phyloP scores from a whole-genome alignment of 1,139 yeast species.

The Yamadazyma spencermartinsiae region DNA sequence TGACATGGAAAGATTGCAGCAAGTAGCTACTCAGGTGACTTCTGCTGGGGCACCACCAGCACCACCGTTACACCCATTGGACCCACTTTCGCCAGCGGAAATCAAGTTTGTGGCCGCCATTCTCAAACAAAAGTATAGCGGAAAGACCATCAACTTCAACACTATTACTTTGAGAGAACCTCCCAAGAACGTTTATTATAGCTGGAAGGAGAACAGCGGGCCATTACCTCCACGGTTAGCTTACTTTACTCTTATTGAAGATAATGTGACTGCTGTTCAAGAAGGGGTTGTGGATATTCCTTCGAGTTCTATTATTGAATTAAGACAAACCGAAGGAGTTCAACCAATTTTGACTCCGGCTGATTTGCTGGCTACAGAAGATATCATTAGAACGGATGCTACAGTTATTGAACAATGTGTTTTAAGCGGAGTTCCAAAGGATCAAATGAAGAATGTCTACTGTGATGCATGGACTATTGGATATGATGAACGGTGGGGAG shows the following conservation, averaged over 20 bases:
- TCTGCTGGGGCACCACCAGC: slow-evolving; percentile 56
- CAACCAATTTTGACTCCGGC: slow-evolving; percentile 76
- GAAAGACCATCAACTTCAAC: slow-evolving; percentile 56
- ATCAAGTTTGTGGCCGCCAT: slow-evolving; percentile 36
- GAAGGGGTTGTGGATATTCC: slow-evolving; percentile 69
- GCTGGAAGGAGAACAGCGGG: slow-evolving; percentile 66
- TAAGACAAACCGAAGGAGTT: slow-evolving; percentile 54
- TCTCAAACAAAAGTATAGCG: slow-evolving; percentile 38
- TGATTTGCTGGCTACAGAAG: slow-evolving; percentile 66
- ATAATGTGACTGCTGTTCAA: slow-evolving; percentile 59
- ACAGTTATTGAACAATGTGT: slow-evolving; percentile 72
- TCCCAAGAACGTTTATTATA: slow-evolving; percentile 56
- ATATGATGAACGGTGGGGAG: slow-evolving; percentile 82
- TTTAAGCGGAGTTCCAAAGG: slow-evolving; percentile 63
- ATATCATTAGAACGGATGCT: slow-evolving; percentile 64
- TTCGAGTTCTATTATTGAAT: slow-evolving; percentile 44
- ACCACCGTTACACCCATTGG: slow-evolving; percentile 66
- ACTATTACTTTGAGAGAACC: slow-evolving; percentile 75
- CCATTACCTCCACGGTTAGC: slow-evolving; percentile 68
- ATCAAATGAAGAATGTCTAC: slow-evolving; percentile 68
- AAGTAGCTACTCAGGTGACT: slow-evolving; percentile 63
- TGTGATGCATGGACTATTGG: slow-evolving; percentile 90
- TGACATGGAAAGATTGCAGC: slow-evolving; percentile 65
- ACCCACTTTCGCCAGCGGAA: slow-evolving; percentile 66
- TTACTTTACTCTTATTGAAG: slow-evolving; percentile 61